These are phyloP conservation scores for Clonostachys solani DNA, from an alignment of 2,329 filamentous ascomycete genomes.

Conservation along the genomic window DNA sequence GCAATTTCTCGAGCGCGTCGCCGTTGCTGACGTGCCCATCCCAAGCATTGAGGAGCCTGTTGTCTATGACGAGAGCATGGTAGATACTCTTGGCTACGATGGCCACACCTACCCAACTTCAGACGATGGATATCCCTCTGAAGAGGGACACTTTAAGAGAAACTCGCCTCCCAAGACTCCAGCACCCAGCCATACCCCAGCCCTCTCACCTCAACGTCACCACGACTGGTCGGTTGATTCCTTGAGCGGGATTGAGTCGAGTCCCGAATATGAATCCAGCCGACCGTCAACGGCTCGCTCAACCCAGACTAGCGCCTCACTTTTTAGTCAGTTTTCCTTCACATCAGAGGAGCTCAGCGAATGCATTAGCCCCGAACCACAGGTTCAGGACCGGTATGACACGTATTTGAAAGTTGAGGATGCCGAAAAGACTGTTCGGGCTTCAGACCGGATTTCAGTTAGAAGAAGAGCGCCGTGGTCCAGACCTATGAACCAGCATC, in stretches of 20 bases:
- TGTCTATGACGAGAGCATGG: constrained; percentile 38
- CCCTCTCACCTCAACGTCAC: constrained; percentile 35
- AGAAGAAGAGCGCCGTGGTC: constrained; percentile 57
- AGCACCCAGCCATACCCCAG: constrained; percentile 38
- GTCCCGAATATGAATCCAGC: constrained; percentile 54
- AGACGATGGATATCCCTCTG: constrained; percentile 18
- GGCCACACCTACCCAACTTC: constrained; percentile 27
- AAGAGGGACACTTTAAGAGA: constrained; percentile 29
- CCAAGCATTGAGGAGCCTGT: constrained; percentile 59
- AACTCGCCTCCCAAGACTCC: constrained; percentile 59
- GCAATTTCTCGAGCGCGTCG: constrained; percentile 64
- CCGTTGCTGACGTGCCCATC: constrained; percentile 59
- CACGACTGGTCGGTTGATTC: constrained; percentile 57
- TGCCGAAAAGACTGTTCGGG: constrained; percentile 21
- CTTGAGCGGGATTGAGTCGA: constrained; percentile 54
- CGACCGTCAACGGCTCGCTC: constrained; percentile 56
- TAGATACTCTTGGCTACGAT: constrained; percentile 22
- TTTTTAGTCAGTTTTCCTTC: constrained; percentile 53
- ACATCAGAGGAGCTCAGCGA: constrained; percentile 50
- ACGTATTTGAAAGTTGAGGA: constrained; percentile 18
- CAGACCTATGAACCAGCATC: constrained; percentile 58
- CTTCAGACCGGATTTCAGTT: constrained; percentile 14
- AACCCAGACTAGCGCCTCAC: constrained; percentile 52
- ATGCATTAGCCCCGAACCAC: constrained; percentile 45
- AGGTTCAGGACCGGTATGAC: constrained; percentile 14